phyloP scores from a whole-genome alignment of 345 rosid species.

The Bruguiera parviflora region DNA sequence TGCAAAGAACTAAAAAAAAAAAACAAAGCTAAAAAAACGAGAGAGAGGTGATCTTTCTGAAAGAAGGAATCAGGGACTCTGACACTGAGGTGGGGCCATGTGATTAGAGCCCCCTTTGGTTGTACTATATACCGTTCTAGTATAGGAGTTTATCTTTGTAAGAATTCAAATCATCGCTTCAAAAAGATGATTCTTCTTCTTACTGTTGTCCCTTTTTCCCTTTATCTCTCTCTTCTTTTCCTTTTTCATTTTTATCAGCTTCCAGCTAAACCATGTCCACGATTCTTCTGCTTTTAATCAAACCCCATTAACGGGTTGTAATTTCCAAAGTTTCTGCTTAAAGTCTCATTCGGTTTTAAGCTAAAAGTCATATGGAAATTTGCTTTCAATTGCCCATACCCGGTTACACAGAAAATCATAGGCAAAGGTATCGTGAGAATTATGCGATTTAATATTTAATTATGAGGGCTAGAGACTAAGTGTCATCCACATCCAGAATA shows the following conservation, averaged over 20 bases:
- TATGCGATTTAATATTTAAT: too few species aligned
- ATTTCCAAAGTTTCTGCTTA: background rate
- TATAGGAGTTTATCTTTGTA: slow-evolving; percentile 26
- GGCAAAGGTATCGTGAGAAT: too few species aligned
- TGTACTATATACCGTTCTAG: slow-evolving; percentile 4
- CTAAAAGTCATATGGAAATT: background rate
- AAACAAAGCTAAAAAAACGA: slow-evolving; percentile 9
- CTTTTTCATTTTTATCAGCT: background rate
- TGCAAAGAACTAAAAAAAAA: slow-evolving; percentile 45
- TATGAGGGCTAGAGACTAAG: too few species aligned
- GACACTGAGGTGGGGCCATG: slow-evolving; percentile 49
- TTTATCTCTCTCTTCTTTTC: slow-evolving; percentile 8
- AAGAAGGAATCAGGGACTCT: slow-evolving; percentile 46
- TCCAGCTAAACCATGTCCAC: background rate
- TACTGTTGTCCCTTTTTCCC: slow-evolving; percentile 19
- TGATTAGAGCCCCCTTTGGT: slow-evolving; percentile 29
- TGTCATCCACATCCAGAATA: too few species aligned
- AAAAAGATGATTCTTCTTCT: slow-evolving; percentile 55
- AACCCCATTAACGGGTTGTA: background rate
- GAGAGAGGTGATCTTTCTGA: slow-evolving; percentile 6
- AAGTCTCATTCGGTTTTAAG: slow-evolving; percentile 11
- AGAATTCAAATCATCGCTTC: slow-evolving; percentile 39
- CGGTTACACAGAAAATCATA: too few species aligned
- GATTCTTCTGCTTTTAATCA: slow-evolving; percentile 22
- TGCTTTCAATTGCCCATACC: too few species aligned